Evolutionary conservation across 108 stramenopile species (phyloP), one percentile per base, ranked within the genome.

Genomic region (Cyclotella baltica): DNA sequence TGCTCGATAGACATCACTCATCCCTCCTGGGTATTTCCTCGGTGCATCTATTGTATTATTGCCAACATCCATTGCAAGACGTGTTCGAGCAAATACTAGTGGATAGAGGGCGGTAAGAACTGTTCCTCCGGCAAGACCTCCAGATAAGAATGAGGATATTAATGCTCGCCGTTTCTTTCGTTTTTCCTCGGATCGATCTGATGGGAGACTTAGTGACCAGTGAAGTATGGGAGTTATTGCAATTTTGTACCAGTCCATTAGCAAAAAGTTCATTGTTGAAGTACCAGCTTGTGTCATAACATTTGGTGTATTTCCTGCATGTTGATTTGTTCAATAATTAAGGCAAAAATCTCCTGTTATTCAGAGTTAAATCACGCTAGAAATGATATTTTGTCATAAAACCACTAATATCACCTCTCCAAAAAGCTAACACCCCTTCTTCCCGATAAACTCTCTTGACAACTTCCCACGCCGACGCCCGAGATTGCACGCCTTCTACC

Each of bases 71-170:
- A 98, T 86, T 38, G 99, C 99, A 29, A 99, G 85, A 68, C 98
- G 87, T 48, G 99, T 99, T 52, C 98, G 92, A 62, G 96, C 77
- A 76, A 94, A 99, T 76, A 98, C 99, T 34, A 98, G 74, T 8
- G 99, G 99, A 87, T 99, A 99, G 50, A 99, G 88, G 43, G 98
- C 73, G 29, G 96, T 96, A 19, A 98, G 96, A 0, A 96, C 88
- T 22, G 93, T 97, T 0, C 93, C 98, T 51, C 99, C 98, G 18
- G 99, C 98, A 51, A 98, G 76, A 19, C 98, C 99, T 28, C 99
- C 99, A 46, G 96, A 90, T 27, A 98, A 72, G 87, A 99, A 92
- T 34, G 80, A 81, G 38, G 87, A 81, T 43, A 82, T 61, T 50
- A 88, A 43, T 56, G 81, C 77, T 30, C 85, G 38, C 23, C 85